Evolutionary conservation across 2,329 filamentous ascomycete species (phyloP).

Genomic region (Phyllosticta citrichinensis): DNA sequence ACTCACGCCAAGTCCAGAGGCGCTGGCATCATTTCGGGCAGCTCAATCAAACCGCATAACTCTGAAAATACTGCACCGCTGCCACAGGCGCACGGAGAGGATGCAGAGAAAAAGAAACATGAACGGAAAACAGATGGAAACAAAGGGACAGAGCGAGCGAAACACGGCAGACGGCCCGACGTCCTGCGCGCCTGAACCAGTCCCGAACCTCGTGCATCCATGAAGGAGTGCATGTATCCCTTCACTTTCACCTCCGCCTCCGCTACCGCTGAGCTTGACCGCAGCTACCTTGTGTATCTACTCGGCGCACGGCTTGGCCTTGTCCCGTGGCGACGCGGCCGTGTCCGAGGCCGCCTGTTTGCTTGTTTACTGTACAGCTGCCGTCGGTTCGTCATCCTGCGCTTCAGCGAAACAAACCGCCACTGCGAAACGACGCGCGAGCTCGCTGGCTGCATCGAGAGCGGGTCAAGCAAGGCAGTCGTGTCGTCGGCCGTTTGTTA

Average conservation of each 20-base stretch:
- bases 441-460: no score
- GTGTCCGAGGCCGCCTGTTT: neutral
- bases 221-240: neutral
- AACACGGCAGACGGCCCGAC: neutral
- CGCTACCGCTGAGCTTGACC: neutral
- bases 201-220: neutral
- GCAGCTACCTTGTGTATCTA: neutral
- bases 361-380: neutral
- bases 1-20: neutral
- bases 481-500: no score
- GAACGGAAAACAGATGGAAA: no score
- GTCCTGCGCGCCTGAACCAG: neutral
- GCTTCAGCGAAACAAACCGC: neutral
- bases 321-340: neutral
- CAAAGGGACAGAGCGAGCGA: neutral
- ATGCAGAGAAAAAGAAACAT: no score
- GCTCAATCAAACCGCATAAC: neutral
- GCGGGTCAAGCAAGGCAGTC: no score
- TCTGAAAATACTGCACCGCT: neutral
- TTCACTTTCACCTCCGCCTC: no score
- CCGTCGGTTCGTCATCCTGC: neutral
- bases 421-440: no score
- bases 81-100: no score
- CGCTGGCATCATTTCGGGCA: neutral
- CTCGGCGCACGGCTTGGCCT: neutral